phyloP scores from a whole-genome alignment of 2,329 filamentous ascomycete genomes.

The Pyrenophora seminiperda region DNA sequence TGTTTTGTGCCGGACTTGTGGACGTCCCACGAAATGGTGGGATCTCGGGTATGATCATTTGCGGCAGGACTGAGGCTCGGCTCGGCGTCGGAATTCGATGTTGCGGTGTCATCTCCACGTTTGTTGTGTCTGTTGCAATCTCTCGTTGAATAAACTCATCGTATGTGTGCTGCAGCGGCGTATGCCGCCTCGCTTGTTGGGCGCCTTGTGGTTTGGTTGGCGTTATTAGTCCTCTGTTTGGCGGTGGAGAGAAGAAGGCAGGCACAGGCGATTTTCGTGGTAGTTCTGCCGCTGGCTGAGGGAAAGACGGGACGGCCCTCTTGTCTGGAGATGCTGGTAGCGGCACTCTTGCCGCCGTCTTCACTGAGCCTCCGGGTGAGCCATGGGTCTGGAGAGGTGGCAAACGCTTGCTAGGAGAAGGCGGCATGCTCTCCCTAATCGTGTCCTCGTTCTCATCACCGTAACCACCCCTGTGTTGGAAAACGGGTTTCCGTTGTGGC shows the following conservation, averaged over 20 bases:
- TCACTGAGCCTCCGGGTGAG: slow-evolving; percentile 49
- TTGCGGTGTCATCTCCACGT: slow-evolving; percentile 46
- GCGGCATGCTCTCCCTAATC: slow-evolving; percentile 44
- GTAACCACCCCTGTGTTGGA: slow-evolving; percentile 26
- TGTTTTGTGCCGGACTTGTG: slow-evolving; percentile 18
- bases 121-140: slow-evolving; percentile 50
- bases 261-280: slow-evolving; percentile 40
- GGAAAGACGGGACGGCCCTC: slow-evolving; percentile 39
- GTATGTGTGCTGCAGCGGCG: slow-evolving; percentile 43
- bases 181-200: slow-evolving; percentile 40
- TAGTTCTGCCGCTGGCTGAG: slow-evolving; percentile 33
- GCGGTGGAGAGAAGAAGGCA: slow-evolving; percentile 39
- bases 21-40: slow-evolving; percentile 40
- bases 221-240: slow-evolving; percentile 35
- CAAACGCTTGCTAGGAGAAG: slow-evolving; percentile 52
- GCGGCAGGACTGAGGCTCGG: slow-evolving; percentile 38
- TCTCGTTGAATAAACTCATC: slow-evolving; percentile 57
- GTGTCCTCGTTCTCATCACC: slow-evolving; percentile 49
- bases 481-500: slow-evolving; percentile 43
- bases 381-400: slow-evolving; percentile 36
- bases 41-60: slow-evolving; percentile 43
- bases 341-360: slow-evolving; percentile 52
- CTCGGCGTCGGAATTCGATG: slow-evolving; percentile 42
- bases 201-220: slow-evolving; percentile 43
- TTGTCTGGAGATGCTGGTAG: slow-evolving; percentile 55